A percentile compares a stretch with the other conserved stretches of the same genome.
Evolutionary conservation across 305 asterid genomes (phyloP).

Genomic region (Solanum hybrid): DNA sequence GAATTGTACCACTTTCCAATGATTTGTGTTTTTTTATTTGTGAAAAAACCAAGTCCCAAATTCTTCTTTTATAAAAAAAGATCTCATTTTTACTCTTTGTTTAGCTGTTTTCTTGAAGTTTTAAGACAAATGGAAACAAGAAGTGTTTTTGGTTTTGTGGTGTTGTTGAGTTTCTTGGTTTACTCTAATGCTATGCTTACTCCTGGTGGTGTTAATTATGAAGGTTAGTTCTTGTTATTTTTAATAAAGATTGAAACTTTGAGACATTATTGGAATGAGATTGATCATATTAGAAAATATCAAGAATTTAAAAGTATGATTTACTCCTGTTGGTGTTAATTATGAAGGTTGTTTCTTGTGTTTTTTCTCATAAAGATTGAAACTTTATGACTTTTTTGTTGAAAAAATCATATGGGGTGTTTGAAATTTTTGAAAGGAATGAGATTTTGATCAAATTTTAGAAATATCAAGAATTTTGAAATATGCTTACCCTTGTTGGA

Average conservation of each 20-base stretch:
- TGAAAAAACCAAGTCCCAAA: background rate
- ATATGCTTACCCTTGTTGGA: constrained; percentile 49
- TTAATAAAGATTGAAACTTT: background rate
- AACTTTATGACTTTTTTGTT: background rate
- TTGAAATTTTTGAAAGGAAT: background rate
- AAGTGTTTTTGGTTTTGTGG: constrained; percentile 6
- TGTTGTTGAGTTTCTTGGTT: constrained; percentile 30
- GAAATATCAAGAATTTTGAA: constrained; percentile 14
- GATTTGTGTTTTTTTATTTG: background rate
- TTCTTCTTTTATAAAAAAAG: background rate
- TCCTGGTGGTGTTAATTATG: constrained; percentile 79
- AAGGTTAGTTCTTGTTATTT: constrained; percentile 40
- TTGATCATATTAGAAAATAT: background rate
- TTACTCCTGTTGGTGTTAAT: constrained; percentile 67
- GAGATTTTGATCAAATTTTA: background rate
- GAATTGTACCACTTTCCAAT: constrained; percentile 22
- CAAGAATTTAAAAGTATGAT: constrained; percentile 32
- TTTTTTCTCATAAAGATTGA: background rate
- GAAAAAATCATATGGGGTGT: background rate
- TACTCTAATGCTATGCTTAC: constrained; percentile 56
- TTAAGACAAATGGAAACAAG: background rate
- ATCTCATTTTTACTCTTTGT: background rate
- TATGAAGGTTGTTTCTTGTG: constrained; percentile 44
- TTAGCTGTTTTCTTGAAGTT: background rate
- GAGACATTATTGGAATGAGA: background rate